Conservation (phyloP, 2,329 filamentous ascomycete genomes). For the Tricladium varicosporioides region DNA sequence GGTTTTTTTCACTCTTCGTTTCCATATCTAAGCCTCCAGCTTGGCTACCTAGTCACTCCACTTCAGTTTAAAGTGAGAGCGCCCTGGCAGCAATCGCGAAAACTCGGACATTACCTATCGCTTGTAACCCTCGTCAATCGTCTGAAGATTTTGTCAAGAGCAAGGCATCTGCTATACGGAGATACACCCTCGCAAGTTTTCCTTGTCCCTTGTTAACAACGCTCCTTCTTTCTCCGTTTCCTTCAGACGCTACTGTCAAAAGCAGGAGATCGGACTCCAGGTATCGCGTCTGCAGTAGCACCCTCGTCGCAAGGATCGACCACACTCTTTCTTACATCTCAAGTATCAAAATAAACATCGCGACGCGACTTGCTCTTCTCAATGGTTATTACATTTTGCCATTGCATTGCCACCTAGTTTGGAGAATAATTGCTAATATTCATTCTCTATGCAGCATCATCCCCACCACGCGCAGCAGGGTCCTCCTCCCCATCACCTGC, state of each 20-base stretch:
- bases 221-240: conserved; percentile 19
- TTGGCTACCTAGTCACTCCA: conserved; percentile 29
- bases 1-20: conserved; percentile 11
- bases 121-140: conserved; percentile 23
- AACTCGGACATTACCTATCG: conserved; percentile 34
- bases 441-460: conserved; percentile 61
- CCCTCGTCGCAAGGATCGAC: conserved; percentile 35
- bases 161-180: conserved; percentile 34
- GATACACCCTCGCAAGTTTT: conserved; percentile 34
- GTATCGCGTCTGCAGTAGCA: conserved; percentile 30
- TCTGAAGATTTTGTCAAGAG: conserved; percentile 29
- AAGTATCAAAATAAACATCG: conserved; percentile 32
- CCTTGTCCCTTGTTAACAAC: conserved; percentile 21
- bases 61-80: conserved; percentile 24
- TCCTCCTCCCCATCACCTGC: conserved; percentile 63
- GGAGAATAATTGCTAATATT: conserved; percentile 28
- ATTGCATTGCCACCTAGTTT: conserved; percentile 21
- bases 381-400: conserved; percentile 35
- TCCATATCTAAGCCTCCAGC: conserved; percentile 7
- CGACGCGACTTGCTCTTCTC: conserved; percentile 31
- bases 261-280: conserved; percentile 31
- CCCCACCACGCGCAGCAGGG: conserved; percentile 71
- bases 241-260: conserved; percentile 22
- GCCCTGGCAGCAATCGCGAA: conserved; percentile 24
- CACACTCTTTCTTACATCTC: conserved; percentile 27